Evolutionary conservation across 2,329 filamentous ascomycete genomes (phyloP).

Genomic region (Colletotrichum sp.): DNA sequence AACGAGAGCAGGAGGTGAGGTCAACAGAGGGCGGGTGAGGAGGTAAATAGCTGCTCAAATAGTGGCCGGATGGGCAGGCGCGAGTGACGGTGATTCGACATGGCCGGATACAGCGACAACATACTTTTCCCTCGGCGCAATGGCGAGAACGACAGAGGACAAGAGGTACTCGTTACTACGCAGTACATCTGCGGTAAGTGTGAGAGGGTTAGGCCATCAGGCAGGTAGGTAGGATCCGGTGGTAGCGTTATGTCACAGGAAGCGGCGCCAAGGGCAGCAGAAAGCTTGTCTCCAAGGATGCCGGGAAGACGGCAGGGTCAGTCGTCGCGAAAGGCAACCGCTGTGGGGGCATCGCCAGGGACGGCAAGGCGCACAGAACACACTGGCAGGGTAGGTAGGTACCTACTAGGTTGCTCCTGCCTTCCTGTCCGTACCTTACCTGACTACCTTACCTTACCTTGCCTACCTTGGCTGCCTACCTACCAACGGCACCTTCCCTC

Average conservation of each 20-base stretch:
- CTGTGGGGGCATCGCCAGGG: background rate
- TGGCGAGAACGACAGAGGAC: background rate
- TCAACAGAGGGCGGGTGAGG: background rate
- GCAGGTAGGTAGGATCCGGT: background rate
- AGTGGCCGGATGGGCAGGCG: background rate
- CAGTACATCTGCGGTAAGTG: background rate
- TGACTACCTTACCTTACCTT: too few species aligned
- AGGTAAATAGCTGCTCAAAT: constrained; percentile 10
- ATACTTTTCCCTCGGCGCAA: background rate
- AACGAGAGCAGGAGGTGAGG: background rate
- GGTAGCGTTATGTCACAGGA: constrained; percentile 12
- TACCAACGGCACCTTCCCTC: background rate
- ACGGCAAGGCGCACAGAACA: background rate
- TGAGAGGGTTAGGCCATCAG: background rate
- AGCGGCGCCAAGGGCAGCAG: constrained; percentile 11
- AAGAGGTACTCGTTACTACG: background rate
- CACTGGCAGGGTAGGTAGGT: background rate
- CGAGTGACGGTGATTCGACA: background rate
- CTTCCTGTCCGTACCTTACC: background rate
- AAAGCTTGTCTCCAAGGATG: constrained; percentile 23
- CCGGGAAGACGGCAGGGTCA: constrained; percentile 20
- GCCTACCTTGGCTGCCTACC: background rate
- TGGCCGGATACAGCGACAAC: background rate
- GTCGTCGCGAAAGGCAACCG: background rate
- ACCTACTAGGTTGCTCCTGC: background rate